Evolutionary conservation across 306 rosid genomes (phyloP).

Genomic region (Astragalus glycyphyllos): DNA sequence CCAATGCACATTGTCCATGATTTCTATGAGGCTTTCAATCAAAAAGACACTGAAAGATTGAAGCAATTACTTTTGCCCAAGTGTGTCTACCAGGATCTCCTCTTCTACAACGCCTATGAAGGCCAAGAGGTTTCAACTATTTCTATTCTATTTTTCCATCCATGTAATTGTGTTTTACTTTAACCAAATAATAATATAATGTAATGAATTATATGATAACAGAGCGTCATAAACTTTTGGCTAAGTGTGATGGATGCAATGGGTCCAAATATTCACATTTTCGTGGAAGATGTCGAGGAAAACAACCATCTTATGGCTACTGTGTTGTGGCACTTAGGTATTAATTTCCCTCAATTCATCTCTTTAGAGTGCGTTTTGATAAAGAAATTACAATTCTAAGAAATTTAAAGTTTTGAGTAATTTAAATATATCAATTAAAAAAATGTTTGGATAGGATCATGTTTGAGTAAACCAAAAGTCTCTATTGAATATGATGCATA

Average conservation of each 20-base stretch:
- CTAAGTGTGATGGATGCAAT: slow-evolving; percentile 49
- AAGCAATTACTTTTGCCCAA: slow-evolving; percentile 46
- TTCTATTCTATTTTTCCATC: background rate
- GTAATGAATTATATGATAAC: too few species aligned
- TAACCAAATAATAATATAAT: too few species aligned
- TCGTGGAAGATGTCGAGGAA: slow-evolving; percentile 10
- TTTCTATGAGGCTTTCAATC: slow-evolving; percentile 53
- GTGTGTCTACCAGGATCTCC: slow-evolving; percentile 51
- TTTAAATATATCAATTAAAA: too few species aligned
- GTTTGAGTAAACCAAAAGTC: too few species aligned
- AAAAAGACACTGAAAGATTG: slow-evolving; percentile 35
- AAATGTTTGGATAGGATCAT: too few species aligned
- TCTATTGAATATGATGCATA: too few species aligned
- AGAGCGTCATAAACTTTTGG: slow-evolving; percentile 45
- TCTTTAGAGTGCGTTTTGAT: too few species aligned
- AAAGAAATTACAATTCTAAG: too few species aligned
- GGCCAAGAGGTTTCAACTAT: slow-evolving; percentile 42
- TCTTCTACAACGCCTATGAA: slow-evolving; percentile 46
- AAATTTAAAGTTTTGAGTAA: too few species aligned
- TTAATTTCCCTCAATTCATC: too few species aligned
- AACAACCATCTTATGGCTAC: slow-evolving; percentile 35
- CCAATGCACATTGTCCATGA: background rate
- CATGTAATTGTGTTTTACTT: too few species aligned
- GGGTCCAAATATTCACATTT: slow-evolving; percentile 45
- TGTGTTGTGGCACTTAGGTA: slow-evolving; percentile 48